Percentiles rank a stretch among this genome's conserved stretches.
Conservation (phyloP, 768 basidiomycete genomes). For the Boletus barrowsii region DNA sequence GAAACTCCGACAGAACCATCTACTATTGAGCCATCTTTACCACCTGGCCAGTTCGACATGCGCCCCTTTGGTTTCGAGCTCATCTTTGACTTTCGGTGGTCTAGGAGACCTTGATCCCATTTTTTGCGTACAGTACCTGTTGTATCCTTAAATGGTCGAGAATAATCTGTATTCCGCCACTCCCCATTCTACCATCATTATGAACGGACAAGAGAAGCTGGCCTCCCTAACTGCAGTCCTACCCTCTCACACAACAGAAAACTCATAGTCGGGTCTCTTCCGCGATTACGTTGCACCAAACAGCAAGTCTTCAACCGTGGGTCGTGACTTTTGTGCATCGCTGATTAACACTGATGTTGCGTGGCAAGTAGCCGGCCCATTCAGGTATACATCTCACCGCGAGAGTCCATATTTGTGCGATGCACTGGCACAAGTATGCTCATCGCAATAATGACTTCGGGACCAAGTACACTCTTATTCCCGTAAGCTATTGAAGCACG, state of each 20-base stretch:
- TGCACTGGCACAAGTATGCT: too few relatives aligned
- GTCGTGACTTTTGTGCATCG: background rate
- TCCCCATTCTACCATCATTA: background rate
- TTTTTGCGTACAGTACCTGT: slow-evolving; percentile 12
- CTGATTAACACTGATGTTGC: background rate
- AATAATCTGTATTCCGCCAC: slow-evolving; percentile 11
- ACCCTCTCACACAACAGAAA: background rate
- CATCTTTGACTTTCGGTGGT: slow-evolving; percentile 75
- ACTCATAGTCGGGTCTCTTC: background rate
- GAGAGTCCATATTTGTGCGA: too few relatives aligned
- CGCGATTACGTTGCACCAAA: background rate
- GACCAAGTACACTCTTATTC: too few relatives aligned
- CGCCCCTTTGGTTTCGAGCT: slow-evolving; percentile 69
- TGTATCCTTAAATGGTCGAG: slow-evolving; percentile 21
- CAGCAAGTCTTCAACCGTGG: background rate
- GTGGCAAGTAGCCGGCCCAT: too few relatives aligned
- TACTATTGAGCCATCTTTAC: slow-evolving; percentile 18
- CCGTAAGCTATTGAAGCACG: too few relatives aligned
- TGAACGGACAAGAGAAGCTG: background rate
- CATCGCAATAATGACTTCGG: too few relatives aligned
- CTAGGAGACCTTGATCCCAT: slow-evolving; percentile 21
- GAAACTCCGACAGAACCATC: slow-evolving; percentile 4
- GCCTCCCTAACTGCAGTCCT: too few relatives aligned
- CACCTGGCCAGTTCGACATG: slow-evolving; percentile 64
- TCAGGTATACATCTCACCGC: too few relatives aligned